Base-by-base conservation (phyloP, 1,284 basidiomycete species). In the Retiboletus fuscus region DNA sequence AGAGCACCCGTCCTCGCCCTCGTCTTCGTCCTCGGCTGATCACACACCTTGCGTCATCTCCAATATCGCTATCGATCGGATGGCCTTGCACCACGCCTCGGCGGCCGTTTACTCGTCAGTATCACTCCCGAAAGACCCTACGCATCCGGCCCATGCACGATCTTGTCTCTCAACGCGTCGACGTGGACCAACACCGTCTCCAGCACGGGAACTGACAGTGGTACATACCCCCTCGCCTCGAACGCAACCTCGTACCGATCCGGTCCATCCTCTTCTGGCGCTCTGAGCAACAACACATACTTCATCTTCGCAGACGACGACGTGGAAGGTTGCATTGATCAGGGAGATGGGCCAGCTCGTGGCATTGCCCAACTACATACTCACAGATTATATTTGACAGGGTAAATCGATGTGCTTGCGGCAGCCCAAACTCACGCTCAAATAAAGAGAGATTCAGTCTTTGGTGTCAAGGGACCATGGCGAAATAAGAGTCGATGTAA, bases 31-130 rank as follows among this genome's bases (percentile, higher is more conserved):
- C n/a, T n/a, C n/a, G n/a, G n/a, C n/a, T 49, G 24, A 24, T 7
- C 53, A 61, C 79, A 44, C 46, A 80, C 79, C 76, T 68, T 67
- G 60, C 11, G 51, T 55, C 41, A 43, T 39, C 43, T 61, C 58
- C 6, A 15, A 3, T 15, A 8, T 22, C 28, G 57, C 22, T 55
- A 78, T 69, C 68, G 61, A 77, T 57, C 53, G 69, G n/a, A 87
- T 75, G 30, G 85, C 89, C 13, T 78, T 78, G 44, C 81, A 83
- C 89, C 92, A 93, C 1, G 91, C 92, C 61, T 93, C 91, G 70
- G 89, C 90, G 2, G 92, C 61, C 94, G 85, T 34, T 87, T 90
- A 76, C 92, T 94, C 1, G 94, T 95, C 30, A 95, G 79, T 62
- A 95, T 87, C 6, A 94, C 91, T 7, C 91, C 94, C 12, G 81